Percentiles rank a stretch among this genome's conserved stretches.
phyloP scores from a whole-genome alignment of 2,329 filamentous ascomycete species.

The Leptographium radiaticola region DNA sequence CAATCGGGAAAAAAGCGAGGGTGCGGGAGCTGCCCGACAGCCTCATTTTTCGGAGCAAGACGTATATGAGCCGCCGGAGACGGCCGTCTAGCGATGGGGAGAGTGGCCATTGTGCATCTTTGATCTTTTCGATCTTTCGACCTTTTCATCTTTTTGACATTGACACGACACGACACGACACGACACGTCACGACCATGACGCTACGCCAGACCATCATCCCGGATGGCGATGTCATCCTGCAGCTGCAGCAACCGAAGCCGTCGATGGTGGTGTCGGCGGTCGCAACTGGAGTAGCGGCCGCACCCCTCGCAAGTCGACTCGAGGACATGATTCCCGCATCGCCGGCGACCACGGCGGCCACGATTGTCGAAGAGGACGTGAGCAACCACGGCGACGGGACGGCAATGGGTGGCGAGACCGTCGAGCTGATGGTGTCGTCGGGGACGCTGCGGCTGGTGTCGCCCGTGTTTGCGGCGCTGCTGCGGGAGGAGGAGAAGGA shows the following conservation, averaged over 20 bases:
- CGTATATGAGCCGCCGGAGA: too few species aligned
- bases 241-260: not conserved
- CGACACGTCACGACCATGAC: too few species aligned
- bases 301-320: not conserved
- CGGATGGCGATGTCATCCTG: not conserved
- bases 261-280: not conserved
- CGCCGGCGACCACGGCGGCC: not conserved
- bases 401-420: not conserved
- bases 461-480: slow-evolving; percentile 8
- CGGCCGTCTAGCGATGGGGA: too few species aligned
- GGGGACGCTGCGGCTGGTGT: slow-evolving; percentile 9
- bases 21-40: too few species aligned
- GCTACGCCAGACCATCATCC: not conserved
- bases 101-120: too few species aligned
- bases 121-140: too few species aligned
- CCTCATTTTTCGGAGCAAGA: too few species aligned
- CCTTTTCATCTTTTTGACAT: too few species aligned
- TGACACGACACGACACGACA: too few species aligned
- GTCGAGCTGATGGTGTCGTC: slow-evolving; percentile 10
- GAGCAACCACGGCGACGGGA: not conserved
- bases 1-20: too few species aligned
- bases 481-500: not conserved
- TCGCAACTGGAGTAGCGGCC: not conserved
- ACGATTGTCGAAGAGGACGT: not conserved
- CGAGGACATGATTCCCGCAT: not conserved